phyloP scores from a whole-genome alignment of 371 early-diverging fungal genomes.

The Lichtheimia hyalospora region DNA sequence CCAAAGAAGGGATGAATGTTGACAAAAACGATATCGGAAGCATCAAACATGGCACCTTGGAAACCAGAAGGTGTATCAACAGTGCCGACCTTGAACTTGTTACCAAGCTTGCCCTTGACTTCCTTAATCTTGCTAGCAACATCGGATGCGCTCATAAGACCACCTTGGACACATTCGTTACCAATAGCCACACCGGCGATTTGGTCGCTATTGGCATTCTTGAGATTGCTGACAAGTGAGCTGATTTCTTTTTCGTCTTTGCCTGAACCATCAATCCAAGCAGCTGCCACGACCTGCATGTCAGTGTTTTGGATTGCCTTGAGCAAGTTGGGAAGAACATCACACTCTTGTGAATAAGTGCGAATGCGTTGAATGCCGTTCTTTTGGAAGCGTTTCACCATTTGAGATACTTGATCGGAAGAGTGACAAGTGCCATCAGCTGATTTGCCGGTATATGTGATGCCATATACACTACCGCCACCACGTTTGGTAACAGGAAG shows the following conservation, averaged over 20 bases:
- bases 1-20: conserved; percentile 65
- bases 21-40: conserved; percentile 46
- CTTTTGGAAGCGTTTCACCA: conserved; percentile 29
- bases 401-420: conserved; percentile 17
- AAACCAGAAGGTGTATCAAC: conserved; percentile 43
- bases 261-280: conserved; percentile 40
- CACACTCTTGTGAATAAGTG: conserved; percentile 51
- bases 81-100: conserved; percentile 45
- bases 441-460: conserved; percentile 29
- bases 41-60: conserved; percentile 30
- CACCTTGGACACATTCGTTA: conserved; percentile 37
- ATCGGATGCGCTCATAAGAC: conserved; percentile 14
- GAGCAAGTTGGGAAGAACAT: conserved; percentile 34
- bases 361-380: conserved; percentile 38
- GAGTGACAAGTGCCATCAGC: conserved; percentile 37
- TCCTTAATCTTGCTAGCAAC: conserved; percentile 36
- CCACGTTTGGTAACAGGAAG: conserved; percentile 23
- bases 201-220: conserved; percentile 10
- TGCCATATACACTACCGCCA: conserved; percentile 19
- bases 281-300: conserved; percentile 43
- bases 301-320: conserved; percentile 25
- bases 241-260: conserved; percentile 31
- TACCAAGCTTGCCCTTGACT: conserved; percentile 39
- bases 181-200: conserved; percentile 44
- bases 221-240: conserved; percentile 14